Evolutionary conservation across 805 yeast genomes (phyloP), one percentile per base, ranked within the genome.

Genomic region (Wickerhamiella kurtzmanii): DNA sequence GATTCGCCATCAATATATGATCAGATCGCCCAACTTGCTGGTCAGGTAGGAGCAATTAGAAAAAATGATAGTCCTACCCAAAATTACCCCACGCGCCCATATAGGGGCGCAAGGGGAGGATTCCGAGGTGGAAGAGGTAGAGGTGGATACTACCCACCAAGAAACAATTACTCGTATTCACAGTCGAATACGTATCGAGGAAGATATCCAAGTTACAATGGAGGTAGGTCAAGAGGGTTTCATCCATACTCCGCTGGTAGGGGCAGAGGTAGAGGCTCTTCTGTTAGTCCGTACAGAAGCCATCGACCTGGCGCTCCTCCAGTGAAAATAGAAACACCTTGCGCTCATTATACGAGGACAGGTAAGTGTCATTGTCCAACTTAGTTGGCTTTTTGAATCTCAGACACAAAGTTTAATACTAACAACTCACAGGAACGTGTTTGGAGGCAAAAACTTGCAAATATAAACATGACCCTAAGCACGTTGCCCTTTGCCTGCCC

Each of bases 401-500:
- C 20, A 11, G 19, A 37, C 9, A 13, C 40, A 11, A 13, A 13
- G 11, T 8, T 9, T 11, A 17, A 37, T 8, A 37, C 41, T 38
- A 38, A 22, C 47, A 43, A 32, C 46, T 32, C 35, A n/a, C 60
- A 68, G 82, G 82, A 2, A 57, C 62, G 16, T 80, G 92, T 57
- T 63, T 64, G 43, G 72, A 73, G 51, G 76, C 75, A 17, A 57
- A 64, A 18, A 49, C 57, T 3, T 83, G 92, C 59, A 65, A 64
- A 20, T 79, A 70, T 55, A 57, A 59, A 3, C 92, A 82, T 57
- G 71, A 73, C 43, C 61, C 66, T 19, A 51, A 64, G 3, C 76
- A 70, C 41, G 66, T 77, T 18, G 71, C 79, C 4, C 59, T 81
- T 3, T 83, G 94, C 59, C 69, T 70, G 20, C 63, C 66, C 9